Base-by-base conservation (phyloP, 1,284 basidiomycete species). In the Sphagnurus paluster region DNA sequence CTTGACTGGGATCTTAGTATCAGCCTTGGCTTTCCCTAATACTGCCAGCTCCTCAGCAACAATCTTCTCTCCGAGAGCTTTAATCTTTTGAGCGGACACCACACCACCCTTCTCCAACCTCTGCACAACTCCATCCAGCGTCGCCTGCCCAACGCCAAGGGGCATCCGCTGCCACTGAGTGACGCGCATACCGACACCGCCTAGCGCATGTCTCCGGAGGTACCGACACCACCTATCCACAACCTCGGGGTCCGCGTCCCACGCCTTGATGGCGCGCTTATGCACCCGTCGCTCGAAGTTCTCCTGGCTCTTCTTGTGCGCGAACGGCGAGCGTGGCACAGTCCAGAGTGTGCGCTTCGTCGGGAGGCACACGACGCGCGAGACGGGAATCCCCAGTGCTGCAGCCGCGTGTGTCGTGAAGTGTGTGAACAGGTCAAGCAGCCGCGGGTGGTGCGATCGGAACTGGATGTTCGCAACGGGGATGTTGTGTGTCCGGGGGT, bases 231-330 rank as follows among this genome's bases (percentile, higher is more conserved):
- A 96, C 44, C 84, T 74, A 39, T 91, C 83, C 5, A 99, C 76
- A 2, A 92, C 85, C 53, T 86, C 80, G 1, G 80, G 74, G 58
- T 94, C 79, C 8, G 93, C 82, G 66, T 99, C 95, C 76, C 81
- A 98, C 1, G 94, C 87, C 69, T 95, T 95, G 71, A 99, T 84
- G 17, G 79, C 79, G 11, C 95, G 78, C 59, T 87, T 89, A 63
- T 96, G 89, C 45, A 89, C 87, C 59, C 75, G 78, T 24, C 92
- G 72, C 68, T 93, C 87, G 66, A 98, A 99, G 71, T 98, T 98
- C 72, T 99, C 94, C 69, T 98, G 94, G 16, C 80, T 76, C 70
- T 97, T 98, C 66, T 99, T 99, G 69, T 96, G 88, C 6, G 85
- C 87, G 66, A 98, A 98, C 3, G 95, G 94, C 3, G 83, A 81